phyloP scores from a whole-genome alignment of 306 rosid species.

The Vigna reflexopilosa region DNA sequence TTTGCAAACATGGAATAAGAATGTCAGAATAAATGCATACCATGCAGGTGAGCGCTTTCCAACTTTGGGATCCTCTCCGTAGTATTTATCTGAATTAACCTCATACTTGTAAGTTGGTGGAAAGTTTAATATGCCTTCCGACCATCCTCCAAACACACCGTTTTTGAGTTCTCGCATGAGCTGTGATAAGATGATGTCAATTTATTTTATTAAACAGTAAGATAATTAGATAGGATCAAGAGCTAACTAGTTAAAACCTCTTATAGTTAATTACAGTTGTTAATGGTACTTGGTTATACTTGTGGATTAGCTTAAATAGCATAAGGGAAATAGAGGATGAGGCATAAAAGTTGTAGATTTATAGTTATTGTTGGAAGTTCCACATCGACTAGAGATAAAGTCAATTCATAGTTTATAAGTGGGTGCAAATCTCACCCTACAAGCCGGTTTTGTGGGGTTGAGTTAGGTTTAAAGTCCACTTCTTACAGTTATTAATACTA shows the following conservation, averaged over 20 bases:
- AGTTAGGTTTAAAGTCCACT: no score
- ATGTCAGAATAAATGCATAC: conserved; percentile 57
- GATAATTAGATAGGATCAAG: conserved; percentile 2
- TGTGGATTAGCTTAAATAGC: background rate
- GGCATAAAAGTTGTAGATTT: background rate
- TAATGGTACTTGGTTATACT: background rate
- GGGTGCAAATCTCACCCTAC: no score
- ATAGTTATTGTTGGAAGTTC: background rate
- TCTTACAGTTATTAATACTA: no score
- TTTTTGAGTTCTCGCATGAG: conserved; percentile 64
- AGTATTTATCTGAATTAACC: conserved; percentile 76
- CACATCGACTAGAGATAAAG: no score
- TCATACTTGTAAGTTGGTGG: conserved; percentile 95
- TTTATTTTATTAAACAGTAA: conserved; percentile 44
- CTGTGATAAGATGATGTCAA: conserved; percentile 62
- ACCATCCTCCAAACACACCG: conserved; percentile 89
- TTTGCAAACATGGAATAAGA: conserved; percentile 37
- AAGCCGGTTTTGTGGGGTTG: no score
- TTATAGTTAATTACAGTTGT: background rate
- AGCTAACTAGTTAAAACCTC: background rate
- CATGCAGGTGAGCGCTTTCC: conserved; percentile 91
- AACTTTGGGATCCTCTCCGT: conserved; percentile 77
- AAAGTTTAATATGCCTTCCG: conserved; percentile 81
- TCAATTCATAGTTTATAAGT: no score
- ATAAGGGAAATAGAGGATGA: background rate